Evolutionary conservation across 768 basidiomycete genomes (phyloP), one percentile per base, ranked within the genome.

Genomic region (Xerocomus potaroensis): DNA sequence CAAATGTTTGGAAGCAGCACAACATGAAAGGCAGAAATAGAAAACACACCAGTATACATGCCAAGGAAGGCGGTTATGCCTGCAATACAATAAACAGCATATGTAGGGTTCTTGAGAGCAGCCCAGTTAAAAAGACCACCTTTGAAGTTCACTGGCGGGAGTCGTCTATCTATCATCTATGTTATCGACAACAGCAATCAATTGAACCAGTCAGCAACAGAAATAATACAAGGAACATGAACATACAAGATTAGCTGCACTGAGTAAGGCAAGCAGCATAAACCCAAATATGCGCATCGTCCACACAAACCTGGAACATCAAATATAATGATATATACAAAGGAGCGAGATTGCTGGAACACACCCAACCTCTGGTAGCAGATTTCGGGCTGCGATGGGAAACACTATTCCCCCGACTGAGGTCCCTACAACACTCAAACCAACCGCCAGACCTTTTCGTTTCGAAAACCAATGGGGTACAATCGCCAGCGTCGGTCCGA

Each of bases 391-490:
- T 8, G 73, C 52, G 33, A 87, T 81, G 1, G 88, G 87, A 33
- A 87, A 73, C 1, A 85, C 43, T 0, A 80, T 80, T 8, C 88
- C 86, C 4, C 88, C 87, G 0, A 85, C 40, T 0, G 83, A 83
- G 0, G 81, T 78, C 0, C 87, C 86, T 10, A 80, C 68, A 0
- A 87, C 82, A 9, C 75, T 69, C 15, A 84, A 47, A 2, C 86
- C 85, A 62, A 87, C 61, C 0, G 79, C 84, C 4, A 80, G 47
- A 0, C 78, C 76, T 31, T 79, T 69, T 29, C 67, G 72, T 48
- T 68, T 75, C 49, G 78, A 76, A 69, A 87, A 89, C 86, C 87
- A 90, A 59, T 89, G 86, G 1, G 82, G 75, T 1, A 84, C 60
- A 24, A 84, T 68, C 1, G 78, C 77, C 4, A 79, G 64, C 3